These are phyloP conservation scores for Saccharomyces uvarum DNA, from an alignment of 1,139 yeast genomes.

Conservation along the genomic window DNA sequence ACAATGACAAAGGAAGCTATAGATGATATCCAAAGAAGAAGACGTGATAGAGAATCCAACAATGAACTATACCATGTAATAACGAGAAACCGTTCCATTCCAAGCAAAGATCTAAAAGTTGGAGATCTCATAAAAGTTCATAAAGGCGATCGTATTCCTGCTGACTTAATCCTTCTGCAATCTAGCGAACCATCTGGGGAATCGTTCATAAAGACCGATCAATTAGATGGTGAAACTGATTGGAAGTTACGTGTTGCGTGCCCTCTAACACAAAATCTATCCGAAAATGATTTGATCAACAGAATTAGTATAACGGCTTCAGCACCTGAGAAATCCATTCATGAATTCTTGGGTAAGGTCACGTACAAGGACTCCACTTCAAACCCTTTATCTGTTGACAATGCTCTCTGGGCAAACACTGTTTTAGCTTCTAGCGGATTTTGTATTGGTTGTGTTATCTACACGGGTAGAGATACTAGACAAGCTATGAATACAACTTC, in stretches of 20 bases:
- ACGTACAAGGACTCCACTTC: conserved; percentile 47
- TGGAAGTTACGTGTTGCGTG: conserved; percentile 88
- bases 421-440: conserved; percentile 83
- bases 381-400: conserved; percentile 69
- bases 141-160: conserved; percentile 84
- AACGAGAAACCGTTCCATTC: conserved; percentile 41
- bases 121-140: conserved; percentile 81
- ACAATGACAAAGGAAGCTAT: conserved; percentile 95
- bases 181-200: conserved; percentile 82
- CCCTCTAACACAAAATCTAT: conserved; percentile 56
- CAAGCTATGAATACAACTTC: conserved; percentile 89
- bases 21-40: conserved; percentile 84
- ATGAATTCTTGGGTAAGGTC: conserved; percentile 68
- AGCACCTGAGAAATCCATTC: conserved; percentile 78
- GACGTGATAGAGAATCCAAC: conserved; percentile 85
- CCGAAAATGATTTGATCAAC: conserved; percentile 39
- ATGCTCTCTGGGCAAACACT: conserved; percentile 96
- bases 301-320: conserved; percentile 57
- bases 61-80: conserved; percentile 72
- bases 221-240: conserved; percentile 97
- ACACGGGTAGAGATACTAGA: conserved; percentile 89
- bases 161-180: conserved; percentile 79
- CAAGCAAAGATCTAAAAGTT: conserved; percentile 64
- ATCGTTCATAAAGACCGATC: conserved; percentile 91
- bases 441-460: conserved; percentile 78